Conservation (phyloP, 371 early-diverging fungal species). For the Lichtheimia ornata region DNA sequence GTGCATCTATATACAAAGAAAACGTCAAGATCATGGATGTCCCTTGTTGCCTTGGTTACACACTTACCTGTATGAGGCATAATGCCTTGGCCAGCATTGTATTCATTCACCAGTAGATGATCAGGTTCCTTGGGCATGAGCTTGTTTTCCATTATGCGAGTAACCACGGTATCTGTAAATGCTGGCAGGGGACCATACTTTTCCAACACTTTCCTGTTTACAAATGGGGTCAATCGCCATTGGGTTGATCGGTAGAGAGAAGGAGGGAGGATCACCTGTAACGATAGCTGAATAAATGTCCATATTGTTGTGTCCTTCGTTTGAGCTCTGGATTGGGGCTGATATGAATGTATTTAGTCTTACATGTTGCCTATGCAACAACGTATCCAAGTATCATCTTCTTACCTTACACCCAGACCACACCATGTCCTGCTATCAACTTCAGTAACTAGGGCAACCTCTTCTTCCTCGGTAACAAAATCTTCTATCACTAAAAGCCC, state of each 20-base stretch:
- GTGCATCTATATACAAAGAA: constrained; percentile 43
- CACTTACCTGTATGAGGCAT: constrained; percentile 52
- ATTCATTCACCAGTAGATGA: constrained; percentile 72
- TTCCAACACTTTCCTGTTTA: constrained; percentile 52
- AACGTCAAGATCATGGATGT: background rate
- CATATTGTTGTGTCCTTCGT: constrained; percentile 76
- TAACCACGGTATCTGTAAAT: constrained; percentile 40
- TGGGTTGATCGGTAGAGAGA: background rate
- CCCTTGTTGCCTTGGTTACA: background rate
- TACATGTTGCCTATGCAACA: background rate
- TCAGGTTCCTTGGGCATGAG: constrained; percentile 54
- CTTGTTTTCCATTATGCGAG: constrained; percentile 41
- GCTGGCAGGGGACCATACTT: constrained; percentile 60
- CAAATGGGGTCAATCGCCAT: constrained; percentile 4
- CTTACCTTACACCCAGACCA: constrained; percentile 48
- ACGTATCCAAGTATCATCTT: background rate
- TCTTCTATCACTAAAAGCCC: constrained; percentile 36
- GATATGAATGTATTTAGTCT: background rate
- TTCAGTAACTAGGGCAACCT: constrained; percentile 17
- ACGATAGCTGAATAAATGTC: constrained; percentile 70
- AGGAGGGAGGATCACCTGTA: constrained; percentile 43
- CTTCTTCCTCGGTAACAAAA: constrained; percentile 39
- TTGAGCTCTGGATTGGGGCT: constrained; percentile 77
- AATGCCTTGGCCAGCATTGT: constrained; percentile 72
- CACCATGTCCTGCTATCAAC: constrained; percentile 36